A percentile compares a stretch with the other conserved stretches of the same genome.
These are phyloP conservation scores for Backusella luteola DNA, from an alignment of 192 early-diverging fungal genomes.

Conservation along the genomic window DNA sequence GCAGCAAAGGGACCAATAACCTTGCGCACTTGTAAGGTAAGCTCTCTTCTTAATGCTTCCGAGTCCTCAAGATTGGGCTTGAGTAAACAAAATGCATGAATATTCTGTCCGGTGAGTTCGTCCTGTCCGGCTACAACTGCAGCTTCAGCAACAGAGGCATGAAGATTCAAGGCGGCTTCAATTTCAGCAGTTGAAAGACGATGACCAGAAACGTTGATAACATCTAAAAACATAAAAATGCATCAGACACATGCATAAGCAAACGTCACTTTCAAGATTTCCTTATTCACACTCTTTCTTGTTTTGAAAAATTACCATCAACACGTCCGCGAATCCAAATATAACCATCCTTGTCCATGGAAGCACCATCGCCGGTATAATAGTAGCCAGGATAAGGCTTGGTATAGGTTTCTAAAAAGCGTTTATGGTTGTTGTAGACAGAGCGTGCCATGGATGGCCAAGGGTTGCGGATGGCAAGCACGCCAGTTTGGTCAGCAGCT, in stretches of 20 bases:
- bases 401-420: slow-evolving; percentile 91
- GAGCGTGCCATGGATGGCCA: slow-evolving; percentile 93
- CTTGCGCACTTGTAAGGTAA: slow-evolving; percentile 74
- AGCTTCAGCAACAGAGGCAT: slow-evolving; percentile 82
- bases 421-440: slow-evolving; percentile 85
- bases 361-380: slow-evolving; percentile 96
- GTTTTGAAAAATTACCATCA: slow-evolving; percentile 13
- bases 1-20: slow-evolving; percentile 93
- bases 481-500: slow-evolving; percentile 84
- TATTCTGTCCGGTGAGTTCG: slow-evolving; percentile 86
- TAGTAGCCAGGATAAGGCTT: slow-evolving; percentile 91
- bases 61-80: slow-evolving; percentile 58
- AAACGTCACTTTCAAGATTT: too few species aligned
- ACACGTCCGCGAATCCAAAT: slow-evolving; percentile 95
- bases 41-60: slow-evolving; percentile 50
- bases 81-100: slow-evolving; percentile 80
- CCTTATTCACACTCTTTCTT: too few species aligned
- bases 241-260: too few species aligned
- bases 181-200: slow-evolving; percentile 93
- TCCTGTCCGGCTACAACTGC: slow-evolving; percentile 79
- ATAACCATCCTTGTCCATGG: slow-evolving; percentile 90
- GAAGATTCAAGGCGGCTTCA: slow-evolving; percentile 82
- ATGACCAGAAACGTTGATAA: slow-evolving; percentile 95
- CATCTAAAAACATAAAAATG: slow-evolving; percentile 40
- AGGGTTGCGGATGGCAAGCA: slow-evolving; percentile 80